These are phyloP conservation scores for Zygnema circumcarinatum DNA, from an alignment of 139 green algal species.

Conservation along the genomic window DNA sequence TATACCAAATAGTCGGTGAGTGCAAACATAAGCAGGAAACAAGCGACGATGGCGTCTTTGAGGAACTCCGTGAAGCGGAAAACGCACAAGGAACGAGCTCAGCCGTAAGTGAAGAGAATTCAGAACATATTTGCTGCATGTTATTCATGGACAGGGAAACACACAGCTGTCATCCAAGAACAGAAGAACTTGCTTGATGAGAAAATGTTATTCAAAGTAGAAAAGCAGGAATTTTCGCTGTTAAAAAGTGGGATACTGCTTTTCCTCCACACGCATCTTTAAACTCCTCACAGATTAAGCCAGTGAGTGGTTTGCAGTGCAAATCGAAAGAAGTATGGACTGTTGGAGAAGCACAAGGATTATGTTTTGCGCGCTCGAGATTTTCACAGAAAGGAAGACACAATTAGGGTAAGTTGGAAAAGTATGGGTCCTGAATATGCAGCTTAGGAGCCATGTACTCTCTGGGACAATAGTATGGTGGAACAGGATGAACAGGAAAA, in stretches of 20 bases:
- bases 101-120: slow-evolving; percentile 85
- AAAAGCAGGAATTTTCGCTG: too few species aligned
- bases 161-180: too few species aligned
- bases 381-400: slow-evolving; percentile 92
- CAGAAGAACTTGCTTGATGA: too few species aligned
- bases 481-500: too few species aligned
- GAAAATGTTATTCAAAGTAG: too few species aligned
- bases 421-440: slow-evolving; percentile 4
- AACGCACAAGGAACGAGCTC: slow-evolving; percentile 94
- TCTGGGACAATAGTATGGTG: too few species aligned
- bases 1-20: background rate
- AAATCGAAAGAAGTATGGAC: slow-evolving; percentile 72
- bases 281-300: too few species aligned
- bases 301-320: too few species aligned
- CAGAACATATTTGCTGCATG: too few species aligned
- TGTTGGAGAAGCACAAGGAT: slow-evolving; percentile 98
- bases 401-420: slow-evolving; percentile 75
- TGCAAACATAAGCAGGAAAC: slow-evolving; percentile 25
- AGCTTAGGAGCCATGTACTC: background rate
- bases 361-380: slow-evolving; percentile 89
- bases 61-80: slow-evolving; percentile 89
- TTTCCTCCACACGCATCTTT: too few species aligned
- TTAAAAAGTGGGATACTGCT: too few species aligned
- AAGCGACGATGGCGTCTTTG: slow-evolving; percentile 66
- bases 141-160: too few species aligned